A percentile compares a stretch with the other conserved stretches of the same genome.
phyloP scores from a whole-genome alignment of 441 rosid genomes.

The Viola pubescens region DNA sequence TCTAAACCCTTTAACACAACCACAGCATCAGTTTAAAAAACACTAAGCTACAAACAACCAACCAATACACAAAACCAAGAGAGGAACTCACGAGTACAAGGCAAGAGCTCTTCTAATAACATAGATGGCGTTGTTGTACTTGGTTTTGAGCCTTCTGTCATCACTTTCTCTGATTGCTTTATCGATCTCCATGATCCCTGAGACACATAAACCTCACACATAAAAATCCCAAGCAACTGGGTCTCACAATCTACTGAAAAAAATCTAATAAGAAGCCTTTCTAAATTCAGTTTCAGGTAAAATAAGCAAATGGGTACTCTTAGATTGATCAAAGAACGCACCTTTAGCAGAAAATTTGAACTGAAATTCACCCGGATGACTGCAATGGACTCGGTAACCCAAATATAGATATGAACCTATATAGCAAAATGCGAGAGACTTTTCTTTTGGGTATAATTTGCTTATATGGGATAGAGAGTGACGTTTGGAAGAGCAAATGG shows the following conservation, averaged over 20 bases:
- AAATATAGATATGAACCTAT: neutral
- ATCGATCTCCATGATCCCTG: constrained; percentile 77
- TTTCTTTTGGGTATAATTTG: neutral
- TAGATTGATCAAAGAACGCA: neutral
- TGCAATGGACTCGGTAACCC: constrained; percentile 10
- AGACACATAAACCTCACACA: constrained; percentile 14
- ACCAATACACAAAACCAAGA: constrained; percentile 1
- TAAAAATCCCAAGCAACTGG: constrained; percentile 18
- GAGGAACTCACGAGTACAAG: constrained; percentile 77
- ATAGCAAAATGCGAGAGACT: neutral
- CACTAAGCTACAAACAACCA: constrained; percentile 13
- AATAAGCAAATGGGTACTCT: constrained; percentile 20
- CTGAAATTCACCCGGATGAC: constrained; percentile 17
- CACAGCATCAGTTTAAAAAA: constrained; percentile 17
- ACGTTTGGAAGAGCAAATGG: neutral
- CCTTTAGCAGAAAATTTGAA: neutral
- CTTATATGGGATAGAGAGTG: neutral
- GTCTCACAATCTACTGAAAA: neutral
- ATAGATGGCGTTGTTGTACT: constrained; percentile 83
- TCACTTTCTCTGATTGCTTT: constrained; percentile 74
- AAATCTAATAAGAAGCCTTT: neutral
- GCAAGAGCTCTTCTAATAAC: constrained; percentile 85
- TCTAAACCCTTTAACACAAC: too few species aligned
- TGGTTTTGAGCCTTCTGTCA: constrained; percentile 85
- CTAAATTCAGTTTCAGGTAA: constrained; percentile 13